These are phyloP conservation scores for Tritrichomonas foetus DNA, from an alignment of 208 protist species.

Conservation along the genomic window DNA sequence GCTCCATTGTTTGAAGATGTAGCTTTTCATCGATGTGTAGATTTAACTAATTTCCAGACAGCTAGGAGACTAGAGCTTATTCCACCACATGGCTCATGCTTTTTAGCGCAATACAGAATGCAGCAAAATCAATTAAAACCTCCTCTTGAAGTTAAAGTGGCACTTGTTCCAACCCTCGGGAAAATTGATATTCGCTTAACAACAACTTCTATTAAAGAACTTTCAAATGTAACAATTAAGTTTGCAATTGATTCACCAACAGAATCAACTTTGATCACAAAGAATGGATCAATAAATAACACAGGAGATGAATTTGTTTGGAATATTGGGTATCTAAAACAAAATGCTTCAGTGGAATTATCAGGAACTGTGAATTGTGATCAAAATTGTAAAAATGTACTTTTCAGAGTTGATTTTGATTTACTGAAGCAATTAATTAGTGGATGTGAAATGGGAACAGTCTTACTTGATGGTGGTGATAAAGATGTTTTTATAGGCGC, in stretches of 20 bases:
- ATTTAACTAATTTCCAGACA: not conserved
- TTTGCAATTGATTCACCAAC: not conserved
- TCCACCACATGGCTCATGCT: not conserved
- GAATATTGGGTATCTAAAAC: not conserved
- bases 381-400: not conserved
- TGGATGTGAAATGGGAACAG: not conserved
- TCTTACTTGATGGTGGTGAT: not conserved
- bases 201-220: not conserved
- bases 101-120: not conserved
- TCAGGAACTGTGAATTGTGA: not conserved
- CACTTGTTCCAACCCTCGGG: not conserved
- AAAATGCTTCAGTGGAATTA: not conserved
- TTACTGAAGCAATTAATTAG: not conserved
- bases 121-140: not conserved
- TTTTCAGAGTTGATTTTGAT: not conserved
- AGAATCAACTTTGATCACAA: not conserved
- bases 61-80: not conserved
- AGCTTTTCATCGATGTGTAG: slow-evolving; percentile 12
- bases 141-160: not conserved
- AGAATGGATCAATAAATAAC: not conserved
- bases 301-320: not conserved
- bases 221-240: not conserved
- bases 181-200: not conserved
- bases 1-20: not conserved
- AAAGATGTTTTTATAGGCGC: not conserved